These are phyloP conservation scores for Dioscorea alata DNA, from an alignment of 106 monocot species.

Conservation along the genomic window DNA sequence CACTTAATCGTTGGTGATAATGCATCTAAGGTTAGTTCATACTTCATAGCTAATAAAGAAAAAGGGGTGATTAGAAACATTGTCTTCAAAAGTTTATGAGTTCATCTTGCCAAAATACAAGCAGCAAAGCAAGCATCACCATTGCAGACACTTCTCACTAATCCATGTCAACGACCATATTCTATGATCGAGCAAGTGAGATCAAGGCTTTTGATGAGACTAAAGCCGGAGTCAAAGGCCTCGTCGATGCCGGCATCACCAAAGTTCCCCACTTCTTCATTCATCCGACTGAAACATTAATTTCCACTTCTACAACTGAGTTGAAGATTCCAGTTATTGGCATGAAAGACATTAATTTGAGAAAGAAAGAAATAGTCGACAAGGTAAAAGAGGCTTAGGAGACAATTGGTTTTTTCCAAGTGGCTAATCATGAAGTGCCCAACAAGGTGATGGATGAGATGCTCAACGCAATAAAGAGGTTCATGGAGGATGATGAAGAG, in stretches of 20 bases:
- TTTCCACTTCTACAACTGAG: background rate
- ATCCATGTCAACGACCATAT: too few relatives aligned
- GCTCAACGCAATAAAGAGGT: slow-evolving; percentile 10
- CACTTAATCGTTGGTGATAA: too few relatives aligned
- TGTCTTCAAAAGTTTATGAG: too few relatives aligned
- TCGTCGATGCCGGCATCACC: slow-evolving; percentile 22
- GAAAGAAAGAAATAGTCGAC: slow-evolving; percentile 1
- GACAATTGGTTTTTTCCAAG: slow-evolving; percentile 26
- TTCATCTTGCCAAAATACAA: too few relatives aligned
- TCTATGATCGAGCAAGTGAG: slow-evolving; percentile 12
- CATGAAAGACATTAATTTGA: too few relatives aligned
- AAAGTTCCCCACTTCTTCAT: slow-evolving; percentile 17
- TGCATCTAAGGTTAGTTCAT: too few relatives aligned
- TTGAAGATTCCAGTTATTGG: background rate
- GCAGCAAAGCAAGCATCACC: too few relatives aligned
- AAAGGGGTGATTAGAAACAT: too few relatives aligned
- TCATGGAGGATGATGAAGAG: too few relatives aligned
- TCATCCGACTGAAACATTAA: too few relatives aligned
- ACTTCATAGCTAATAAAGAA: too few relatives aligned
- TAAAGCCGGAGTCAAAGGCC: slow-evolving; percentile 37
- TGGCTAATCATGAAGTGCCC: slow-evolving; percentile 22
- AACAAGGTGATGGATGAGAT: background rate
- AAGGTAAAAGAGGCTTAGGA: slow-evolving; percentile 8
- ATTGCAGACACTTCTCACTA: too few relatives aligned
- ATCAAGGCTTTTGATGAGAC: slow-evolving; percentile 24